Conservation (phyloP, 495 filamentous ascomycete genomes). For the Xylaria curta region DNA sequence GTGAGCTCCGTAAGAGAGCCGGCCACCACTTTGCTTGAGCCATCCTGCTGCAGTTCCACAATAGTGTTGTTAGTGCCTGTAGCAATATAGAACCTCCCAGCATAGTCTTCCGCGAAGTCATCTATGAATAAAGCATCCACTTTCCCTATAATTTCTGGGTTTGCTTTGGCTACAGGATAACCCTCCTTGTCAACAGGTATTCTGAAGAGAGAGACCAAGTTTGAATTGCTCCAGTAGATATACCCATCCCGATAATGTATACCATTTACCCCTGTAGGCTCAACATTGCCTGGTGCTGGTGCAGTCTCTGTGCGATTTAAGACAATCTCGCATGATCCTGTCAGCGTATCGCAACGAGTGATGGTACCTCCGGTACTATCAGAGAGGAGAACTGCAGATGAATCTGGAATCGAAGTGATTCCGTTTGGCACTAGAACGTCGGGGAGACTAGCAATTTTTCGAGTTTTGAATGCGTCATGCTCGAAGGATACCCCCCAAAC, state of each 20-base stretch:
- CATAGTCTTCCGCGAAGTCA: slow-evolving; percentile 45
- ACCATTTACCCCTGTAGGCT: slow-evolving; percentile 53
- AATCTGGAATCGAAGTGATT: slow-evolving; percentile 31
- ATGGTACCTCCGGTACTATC: slow-evolving; percentile 48
- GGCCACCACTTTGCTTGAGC: slow-evolving; percentile 33
- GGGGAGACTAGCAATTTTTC: slow-evolving; percentile 40
- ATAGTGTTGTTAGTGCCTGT: slow-evolving; percentile 36
- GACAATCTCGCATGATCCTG: slow-evolving; percentile 33
- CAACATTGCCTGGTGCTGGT: slow-evolving; percentile 15
- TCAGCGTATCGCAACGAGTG: slow-evolving; percentile 39
- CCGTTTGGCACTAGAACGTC: slow-evolving; percentile 50
- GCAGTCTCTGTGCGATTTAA: slow-evolving; percentile 29
- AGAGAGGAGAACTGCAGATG: slow-evolving; percentile 38
- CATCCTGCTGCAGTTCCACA: slow-evolving; percentile 35
- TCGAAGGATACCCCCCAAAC: slow-evolving; percentile 40
- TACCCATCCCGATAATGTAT: slow-evolving; percentile 38
- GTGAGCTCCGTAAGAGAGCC: slow-evolving; percentile 36
- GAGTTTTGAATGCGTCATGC: slow-evolving; percentile 26
- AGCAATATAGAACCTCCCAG: slow-evolving; percentile 40
- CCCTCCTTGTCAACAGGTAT: slow-evolving; percentile 40
- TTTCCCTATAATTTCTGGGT: slow-evolving; percentile 31
- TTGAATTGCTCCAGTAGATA: slow-evolving; percentile 54
- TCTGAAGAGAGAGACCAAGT: slow-evolving; percentile 41
- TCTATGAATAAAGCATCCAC: slow-evolving; percentile 36
- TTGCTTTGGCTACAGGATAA: slow-evolving; percentile 27